Percentiles rank a stretch among this genome's conserved stretches.
phyloP scores from a whole-genome alignment of 352 stramenopile genomes.

The Aphanomyces stellatus region DNA sequence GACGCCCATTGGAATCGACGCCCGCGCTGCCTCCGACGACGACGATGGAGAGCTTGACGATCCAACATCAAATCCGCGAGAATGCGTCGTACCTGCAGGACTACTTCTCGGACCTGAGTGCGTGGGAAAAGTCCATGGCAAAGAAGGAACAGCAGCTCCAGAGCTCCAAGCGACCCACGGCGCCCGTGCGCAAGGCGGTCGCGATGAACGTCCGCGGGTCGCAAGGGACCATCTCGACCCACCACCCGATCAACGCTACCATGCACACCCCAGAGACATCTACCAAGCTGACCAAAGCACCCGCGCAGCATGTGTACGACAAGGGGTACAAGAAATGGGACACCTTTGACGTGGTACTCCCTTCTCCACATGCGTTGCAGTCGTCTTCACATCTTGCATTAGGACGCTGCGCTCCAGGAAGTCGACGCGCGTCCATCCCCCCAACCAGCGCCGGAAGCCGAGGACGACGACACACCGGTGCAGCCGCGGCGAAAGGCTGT shows the following conservation, averaged over 20 bases:
- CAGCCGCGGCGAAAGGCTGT: neutral
- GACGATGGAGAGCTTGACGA: neutral
- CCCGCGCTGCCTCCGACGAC: neutral
- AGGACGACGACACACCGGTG: neutral
- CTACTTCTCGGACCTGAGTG: slow-evolving; percentile 66
- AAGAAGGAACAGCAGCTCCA: slow-evolving; percentile 41
- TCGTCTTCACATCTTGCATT: neutral
- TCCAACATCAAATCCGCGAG: slow-evolving; percentile 76
- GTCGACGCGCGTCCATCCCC: slow-evolving; percentile 22
- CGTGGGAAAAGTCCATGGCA: slow-evolving; percentile 64
- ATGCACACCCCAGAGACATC: neutral
- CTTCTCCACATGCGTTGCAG: neutral
- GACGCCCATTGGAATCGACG: too few species aligned
- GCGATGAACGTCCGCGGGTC: neutral
- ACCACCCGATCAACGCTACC: neutral
- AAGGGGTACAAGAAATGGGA: slow-evolving; percentile 88
- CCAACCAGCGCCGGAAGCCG: neutral
- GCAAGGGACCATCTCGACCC: neutral
- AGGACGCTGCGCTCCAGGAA: slow-evolving; percentile 46
- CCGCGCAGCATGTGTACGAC: slow-evolving; percentile 77
- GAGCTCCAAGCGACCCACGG: slow-evolving; percentile 8
- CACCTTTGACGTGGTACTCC: slow-evolving; percentile 73
- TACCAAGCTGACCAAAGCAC: slow-evolving; percentile 21
- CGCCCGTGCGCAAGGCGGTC: neutral
- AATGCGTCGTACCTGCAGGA: slow-evolving; percentile 72